Evolutionary conservation across 495 filamentous ascomycete genomes (phyloP), one percentile per base, ranked within the genome.

Genomic region (Talaromyces thailandensis): DNA sequence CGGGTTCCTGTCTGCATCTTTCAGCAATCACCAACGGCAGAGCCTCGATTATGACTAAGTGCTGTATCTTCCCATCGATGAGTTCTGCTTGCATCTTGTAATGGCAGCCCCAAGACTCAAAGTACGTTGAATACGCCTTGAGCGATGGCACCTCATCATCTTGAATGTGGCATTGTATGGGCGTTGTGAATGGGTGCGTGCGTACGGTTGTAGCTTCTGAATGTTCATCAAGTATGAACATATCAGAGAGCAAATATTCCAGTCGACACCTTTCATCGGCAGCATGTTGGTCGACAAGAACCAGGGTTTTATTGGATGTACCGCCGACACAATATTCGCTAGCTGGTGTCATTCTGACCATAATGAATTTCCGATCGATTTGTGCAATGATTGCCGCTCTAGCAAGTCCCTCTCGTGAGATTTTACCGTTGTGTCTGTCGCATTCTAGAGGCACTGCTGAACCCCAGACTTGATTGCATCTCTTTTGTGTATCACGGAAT

Each of bases 231-330:
- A 55, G 16, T 52, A 7, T 35, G 51, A 61, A 83, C 5, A 87
- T 69, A 9, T 85, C 82, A 21, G 68, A 62, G 40, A 89, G 76
- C 0, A 98, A 78, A 0, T 69, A 68, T 71, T 98, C 94, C 7
- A 97, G 82, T 6, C 88, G 84, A 67, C 89, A 88, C 21, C 94
- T 82, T 72, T 98, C 94, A 72, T 95, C 91, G 1, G 93, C 94
- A 9, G 94, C 94, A 70, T 98, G 94, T 67, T 98, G 94, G 70
- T 98, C 94, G 51, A 98, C 82, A 9, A 97, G 78, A 0, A 95
- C 81, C 1, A 98, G 76, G 11, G 56, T 57, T 25, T 25, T 31
- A 25, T 6, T 28, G 12, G 55, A 68, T 26, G 55, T 37, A 7
- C 43, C 50, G 53, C 6, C 16, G 28, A 6, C 53, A 58, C 24